Evolutionary conservation across 2,329 filamentous ascomycete species (phyloP).

Genomic region (Aureobasidium sp.): DNA sequence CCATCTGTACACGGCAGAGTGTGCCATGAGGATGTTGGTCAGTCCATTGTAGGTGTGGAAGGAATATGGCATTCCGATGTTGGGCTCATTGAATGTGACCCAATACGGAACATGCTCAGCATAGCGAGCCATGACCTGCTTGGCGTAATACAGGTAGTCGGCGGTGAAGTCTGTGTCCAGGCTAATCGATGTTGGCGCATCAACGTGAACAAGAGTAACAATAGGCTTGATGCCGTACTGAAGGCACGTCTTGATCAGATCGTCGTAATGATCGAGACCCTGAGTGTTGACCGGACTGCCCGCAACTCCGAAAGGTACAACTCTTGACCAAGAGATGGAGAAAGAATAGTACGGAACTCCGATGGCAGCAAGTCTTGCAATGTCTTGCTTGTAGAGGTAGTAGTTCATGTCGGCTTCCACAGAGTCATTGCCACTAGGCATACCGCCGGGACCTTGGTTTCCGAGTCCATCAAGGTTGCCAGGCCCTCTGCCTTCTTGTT

Average conservation of each 20-base stretch:
- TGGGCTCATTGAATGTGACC: conserved; percentile 27
- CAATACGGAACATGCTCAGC: conserved; percentile 30
- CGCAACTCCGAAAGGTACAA: conserved; percentile 36
- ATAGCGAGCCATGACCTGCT: conserved; percentile 27
- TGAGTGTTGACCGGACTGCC: conserved; percentile 35
- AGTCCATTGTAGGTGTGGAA: neutral
- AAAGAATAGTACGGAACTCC: conserved; percentile 28
- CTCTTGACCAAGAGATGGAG: conserved; percentile 38
- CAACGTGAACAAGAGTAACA: conserved; percentile 38
- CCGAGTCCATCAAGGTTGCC: conserved; percentile 12
- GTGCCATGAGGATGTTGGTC: conserved; percentile 15
- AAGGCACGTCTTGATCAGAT: conserved; percentile 36
- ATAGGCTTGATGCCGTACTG: conserved; percentile 36
- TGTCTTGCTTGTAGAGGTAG: conserved; percentile 43
- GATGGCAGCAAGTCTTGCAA: conserved; percentile 25
- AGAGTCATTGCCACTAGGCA: neutral
- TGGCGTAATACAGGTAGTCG: conserved; percentile 30
- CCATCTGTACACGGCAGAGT: conserved; percentile 28
- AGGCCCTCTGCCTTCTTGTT: conserved; percentile 17
- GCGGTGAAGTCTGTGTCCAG: conserved; percentile 23
- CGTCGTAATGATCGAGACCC: conserved; percentile 38
- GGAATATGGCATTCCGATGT: conserved; percentile 23
- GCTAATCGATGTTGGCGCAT: conserved; percentile 24
- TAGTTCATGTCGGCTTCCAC: conserved; percentile 40
- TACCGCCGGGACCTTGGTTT: conserved; percentile 32